Evolutionary conservation across 129 eudicot species (phyloP), one percentile per base, ranked within the genome.

Genomic region (Artemisia tridentata): DNA sequence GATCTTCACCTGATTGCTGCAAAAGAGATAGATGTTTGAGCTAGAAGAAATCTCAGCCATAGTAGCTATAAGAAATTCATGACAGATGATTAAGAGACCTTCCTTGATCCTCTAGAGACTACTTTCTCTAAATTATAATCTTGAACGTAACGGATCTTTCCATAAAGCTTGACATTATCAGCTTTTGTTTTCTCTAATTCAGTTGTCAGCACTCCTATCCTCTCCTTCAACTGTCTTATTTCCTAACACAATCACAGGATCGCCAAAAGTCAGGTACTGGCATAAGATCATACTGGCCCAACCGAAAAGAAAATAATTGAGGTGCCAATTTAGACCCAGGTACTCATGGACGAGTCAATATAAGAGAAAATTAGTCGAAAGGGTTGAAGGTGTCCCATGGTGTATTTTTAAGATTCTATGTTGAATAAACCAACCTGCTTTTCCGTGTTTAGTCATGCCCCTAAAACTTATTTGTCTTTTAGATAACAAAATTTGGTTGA

Each of bases 111-210:
- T 82, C 98, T 86, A 14, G 98, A 92, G 72, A 92, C 89, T 25
- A 92, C 95, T 89, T 87, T 92, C 79, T 92, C 98, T 15, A 76
- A 68, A 74, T 83, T 92, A 78, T 92, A 92, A 71, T 92, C 98
- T 78, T 89, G 98, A 75, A 92, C 95, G 63, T 89, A 92, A 46
- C 98, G 98, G 49, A 89, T 92, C 75, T 90, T 95, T 20, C 96
- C 97, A 87, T 95, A 95, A 38, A 95, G 97, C 72, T 95, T 95
- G 45, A 95, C 97, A 73, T 95, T 95, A 75, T 95, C 99, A 69
- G 97, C 90, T 84, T 86, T 90, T 21, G 91, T 88, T 81, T 84
- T 95, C 80, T 95, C 97, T 73, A 95, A 82, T 76, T 95, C 99
- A 38, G 79, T 80, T 15, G 89, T 85, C 79, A 95, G 85, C 76